These are phyloP conservation scores for Grammothele lineata DNA, from an alignment of 768 basidiomycete genomes.

Conservation along the genomic window DNA sequence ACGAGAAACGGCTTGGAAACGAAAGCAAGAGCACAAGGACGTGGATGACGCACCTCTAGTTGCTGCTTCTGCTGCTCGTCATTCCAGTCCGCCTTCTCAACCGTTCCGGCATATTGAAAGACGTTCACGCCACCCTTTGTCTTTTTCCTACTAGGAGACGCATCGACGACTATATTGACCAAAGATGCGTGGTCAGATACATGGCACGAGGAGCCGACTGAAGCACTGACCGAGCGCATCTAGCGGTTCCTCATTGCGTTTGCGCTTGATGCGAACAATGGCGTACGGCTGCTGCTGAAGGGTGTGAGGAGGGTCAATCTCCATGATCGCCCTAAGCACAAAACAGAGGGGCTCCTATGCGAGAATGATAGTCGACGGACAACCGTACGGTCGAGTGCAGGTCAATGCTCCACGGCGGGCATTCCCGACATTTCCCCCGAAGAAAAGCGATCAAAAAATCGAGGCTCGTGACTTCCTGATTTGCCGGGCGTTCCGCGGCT, in stretches of 20 bases:
- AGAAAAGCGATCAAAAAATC: too few species aligned
- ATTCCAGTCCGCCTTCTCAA: slow-evolving; percentile 67
- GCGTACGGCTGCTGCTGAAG: slow-evolving; percentile 46
- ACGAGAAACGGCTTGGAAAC: neutral
- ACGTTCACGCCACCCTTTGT: slow-evolving; percentile 51
- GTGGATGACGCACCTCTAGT: slow-evolving; percentile 48
- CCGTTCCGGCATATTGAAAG: slow-evolving; percentile 79
- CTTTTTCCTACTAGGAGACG: slow-evolving; percentile 51
- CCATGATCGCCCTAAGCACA: slow-evolving; percentile 6
- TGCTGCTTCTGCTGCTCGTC: slow-evolving; percentile 51
- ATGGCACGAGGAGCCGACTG: neutral
- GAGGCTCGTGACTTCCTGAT: too few species aligned
- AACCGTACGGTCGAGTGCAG: too few species aligned
- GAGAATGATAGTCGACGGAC: too few species aligned
- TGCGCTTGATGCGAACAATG: slow-evolving; percentile 78
- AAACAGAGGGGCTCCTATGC: too few species aligned
- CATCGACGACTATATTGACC: slow-evolving; percentile 7
- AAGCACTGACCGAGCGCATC: slow-evolving; percentile 67
- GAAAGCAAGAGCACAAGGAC: neutral
- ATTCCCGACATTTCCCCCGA: too few species aligned
- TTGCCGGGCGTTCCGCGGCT: too few species aligned
- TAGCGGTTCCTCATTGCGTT: slow-evolving; percentile 76
- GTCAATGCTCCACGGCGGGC: too few species aligned
- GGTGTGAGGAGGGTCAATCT: slow-evolving; percentile 5
- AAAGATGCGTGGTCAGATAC: neutral